phyloP scores from a whole-genome alignment of 257 asterid genomes.

The Plectranthus barbatus region DNA sequence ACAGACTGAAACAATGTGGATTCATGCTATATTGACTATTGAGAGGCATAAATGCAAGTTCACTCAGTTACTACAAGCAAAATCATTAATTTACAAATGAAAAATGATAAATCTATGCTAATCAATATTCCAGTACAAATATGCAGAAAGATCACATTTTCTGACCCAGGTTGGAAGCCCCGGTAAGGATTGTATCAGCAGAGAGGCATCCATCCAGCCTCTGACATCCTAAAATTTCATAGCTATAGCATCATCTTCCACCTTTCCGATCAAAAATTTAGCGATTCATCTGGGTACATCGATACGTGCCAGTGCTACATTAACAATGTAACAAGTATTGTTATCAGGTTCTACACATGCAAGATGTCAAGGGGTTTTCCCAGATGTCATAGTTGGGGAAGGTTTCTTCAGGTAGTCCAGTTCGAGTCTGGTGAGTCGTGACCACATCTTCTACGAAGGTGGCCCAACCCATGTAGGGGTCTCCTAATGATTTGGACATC shows the following conservation, averaged over 20 bases:
- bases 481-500: constrained; percentile 95
- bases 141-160: constrained; percentile 8
- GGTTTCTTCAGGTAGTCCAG: constrained; percentile 92
- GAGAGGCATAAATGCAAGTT: constrained; percentile 1
- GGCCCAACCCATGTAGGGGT: constrained; percentile 99
- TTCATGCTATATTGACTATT: too few relatives aligned
- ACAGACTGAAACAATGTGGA: too few relatives aligned
- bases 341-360: constrained; percentile 88
- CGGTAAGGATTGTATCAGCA: constrained; percentile 6
- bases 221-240: neutral
- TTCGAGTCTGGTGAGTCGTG: constrained; percentile 81
- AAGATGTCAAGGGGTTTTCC: constrained; percentile 97
- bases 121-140: neutral
- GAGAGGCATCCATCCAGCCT: neutral
- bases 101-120: neutral
- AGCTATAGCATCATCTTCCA: constrained; percentile 8
- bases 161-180: constrained; percentile 12
- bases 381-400: constrained; percentile 97
- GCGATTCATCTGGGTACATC: too few relatives aligned
- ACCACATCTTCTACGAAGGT: constrained; percentile 81
- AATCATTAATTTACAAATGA: constrained; percentile 21
- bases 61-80: too few relatives aligned
- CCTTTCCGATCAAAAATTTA: neutral
- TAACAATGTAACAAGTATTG: constrained; percentile 10
- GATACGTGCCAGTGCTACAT: constrained; percentile 17